Evolutionary conservation across 768 basidiomycete genomes (phyloP).

Genomic region (Collybia nuda): DNA sequence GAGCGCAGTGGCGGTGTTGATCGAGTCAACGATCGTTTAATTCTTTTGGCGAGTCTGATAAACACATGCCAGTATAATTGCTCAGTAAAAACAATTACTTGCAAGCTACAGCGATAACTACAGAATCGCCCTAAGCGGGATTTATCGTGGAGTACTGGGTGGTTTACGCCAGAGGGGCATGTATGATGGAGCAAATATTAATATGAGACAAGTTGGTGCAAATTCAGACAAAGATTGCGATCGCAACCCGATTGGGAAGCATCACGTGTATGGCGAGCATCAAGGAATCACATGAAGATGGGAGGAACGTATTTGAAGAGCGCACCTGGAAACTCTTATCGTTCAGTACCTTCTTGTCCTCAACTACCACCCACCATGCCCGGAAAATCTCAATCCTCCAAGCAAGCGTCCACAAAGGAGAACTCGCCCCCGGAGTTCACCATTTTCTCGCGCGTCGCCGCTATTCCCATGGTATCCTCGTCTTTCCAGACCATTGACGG

Average conservation of each 20-base stretch:
- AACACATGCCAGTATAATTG: background rate
- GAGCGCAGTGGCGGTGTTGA: constrained; percentile 2
- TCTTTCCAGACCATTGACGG: constrained; percentile 59
- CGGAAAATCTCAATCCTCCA: constrained; percentile 22
- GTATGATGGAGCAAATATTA: no score
- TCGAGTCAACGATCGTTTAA: background rate
- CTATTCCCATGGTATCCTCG: constrained; percentile 72
- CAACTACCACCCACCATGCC: constrained; percentile 22
- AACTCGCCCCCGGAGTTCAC: constrained; percentile 54
- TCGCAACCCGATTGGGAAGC: no score
- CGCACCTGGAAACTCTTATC: constrained; percentile 2
- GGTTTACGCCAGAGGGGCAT: no score
- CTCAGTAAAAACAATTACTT: background rate
- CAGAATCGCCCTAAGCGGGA: no score
- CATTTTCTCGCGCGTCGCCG: constrained; percentile 59
- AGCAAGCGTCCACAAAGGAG: constrained; percentile 11
- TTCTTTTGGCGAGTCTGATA: background rate
- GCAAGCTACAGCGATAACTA: no score
- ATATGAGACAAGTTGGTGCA: no score
- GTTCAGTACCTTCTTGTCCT: constrained; percentile 13
- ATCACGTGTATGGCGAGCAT: background rate
- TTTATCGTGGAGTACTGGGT: no score
- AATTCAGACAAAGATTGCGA: no score
- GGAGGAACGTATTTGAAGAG: background rate
- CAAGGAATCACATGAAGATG: constrained; percentile 1